These are phyloP conservation scores for Thielaviopsis populi DNA, from an alignment of 2,329 filamentous ascomycete species.

Conservation along the genomic window DNA sequence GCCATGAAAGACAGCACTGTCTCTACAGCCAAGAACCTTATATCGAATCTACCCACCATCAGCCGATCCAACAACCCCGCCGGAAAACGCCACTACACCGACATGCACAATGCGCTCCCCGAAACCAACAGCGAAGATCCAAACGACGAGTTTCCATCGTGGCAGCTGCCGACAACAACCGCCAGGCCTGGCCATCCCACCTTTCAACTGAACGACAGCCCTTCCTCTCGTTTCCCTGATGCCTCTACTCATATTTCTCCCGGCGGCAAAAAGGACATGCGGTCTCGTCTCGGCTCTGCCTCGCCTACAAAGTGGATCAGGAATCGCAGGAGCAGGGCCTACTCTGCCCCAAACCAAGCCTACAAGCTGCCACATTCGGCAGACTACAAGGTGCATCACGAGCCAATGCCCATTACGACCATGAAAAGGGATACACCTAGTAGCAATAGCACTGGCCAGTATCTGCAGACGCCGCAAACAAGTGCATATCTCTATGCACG, in stretches of 20 bases:
- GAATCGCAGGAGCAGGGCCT: conserved; percentile 3
- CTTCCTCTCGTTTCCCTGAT: background rate
- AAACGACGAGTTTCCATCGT: conserved; percentile 7
- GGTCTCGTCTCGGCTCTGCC: conserved; percentile 2
- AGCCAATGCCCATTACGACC: background rate
- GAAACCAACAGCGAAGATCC: conserved; percentile 6
- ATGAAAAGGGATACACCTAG: background rate
- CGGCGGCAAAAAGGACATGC: background rate
- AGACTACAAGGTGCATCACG: background rate
- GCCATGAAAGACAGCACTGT: conserved; percentile 37
- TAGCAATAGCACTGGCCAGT: background rate
- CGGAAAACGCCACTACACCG: conserved; percentile 9
- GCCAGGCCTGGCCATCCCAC: background rate
- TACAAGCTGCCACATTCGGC: background rate
- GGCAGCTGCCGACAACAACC: background rate
- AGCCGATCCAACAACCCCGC: conserved; percentile 8
- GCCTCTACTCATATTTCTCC: background rate
- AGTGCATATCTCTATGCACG: conserved; percentile 5
- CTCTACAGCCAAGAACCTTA: conserved; percentile 12
- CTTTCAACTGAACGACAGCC: background rate
- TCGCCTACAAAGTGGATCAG: conserved; percentile 12
- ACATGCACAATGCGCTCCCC: conserved; percentile 10
- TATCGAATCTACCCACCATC: conserved; percentile 14
- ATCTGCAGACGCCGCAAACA: conserved; percentile 2
- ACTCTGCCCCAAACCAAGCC: conserved; percentile 11